phyloP scores from a whole-genome alignment of 345 rosid genomes.

The Citrus australasica region DNA sequence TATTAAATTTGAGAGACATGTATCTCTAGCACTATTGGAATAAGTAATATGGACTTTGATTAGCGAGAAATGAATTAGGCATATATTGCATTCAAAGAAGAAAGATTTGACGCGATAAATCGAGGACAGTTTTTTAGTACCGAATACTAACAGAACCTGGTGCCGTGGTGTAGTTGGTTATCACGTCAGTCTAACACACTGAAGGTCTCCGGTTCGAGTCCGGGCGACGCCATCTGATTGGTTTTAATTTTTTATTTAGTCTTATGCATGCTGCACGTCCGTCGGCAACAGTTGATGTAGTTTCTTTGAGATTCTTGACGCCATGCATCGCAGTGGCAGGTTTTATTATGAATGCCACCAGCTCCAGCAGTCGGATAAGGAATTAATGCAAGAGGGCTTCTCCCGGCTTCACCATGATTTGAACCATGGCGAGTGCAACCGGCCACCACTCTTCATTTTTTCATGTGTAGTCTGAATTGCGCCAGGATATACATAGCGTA shows the following conservation, averaged over 20 bases:
- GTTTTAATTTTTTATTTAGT: not conserved
- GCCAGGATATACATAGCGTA: too few species aligned
- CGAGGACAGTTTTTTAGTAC: rapidly evolving
- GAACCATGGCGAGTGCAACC: not conserved
- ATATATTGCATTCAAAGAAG: too few species aligned
- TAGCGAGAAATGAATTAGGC: too few species aligned
- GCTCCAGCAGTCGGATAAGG: not conserved
- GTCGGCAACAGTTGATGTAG: not conserved
- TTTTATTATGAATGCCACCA: too few species aligned
- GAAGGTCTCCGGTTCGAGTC: slow-evolving; percentile 95
- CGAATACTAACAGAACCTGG: not conserved
- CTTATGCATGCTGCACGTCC: not conserved
- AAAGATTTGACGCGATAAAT: too few species aligned
- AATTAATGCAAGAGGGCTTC: not conserved
- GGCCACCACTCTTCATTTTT: not conserved
- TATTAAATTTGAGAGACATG: too few species aligned
- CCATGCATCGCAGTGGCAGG: not conserved
- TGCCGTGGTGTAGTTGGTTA: slow-evolving; percentile 99
- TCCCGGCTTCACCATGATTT: not conserved
- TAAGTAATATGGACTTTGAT: too few species aligned
- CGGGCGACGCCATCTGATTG: slow-evolving; percentile 62
- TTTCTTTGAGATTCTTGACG: not conserved
- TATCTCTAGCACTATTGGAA: too few species aligned
- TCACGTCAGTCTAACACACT: slow-evolving; percentile 99
- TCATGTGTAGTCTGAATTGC: not conserved